Base-by-base conservation (phyloP, 257 asterid species). In the Henckelia pumila region DNA sequence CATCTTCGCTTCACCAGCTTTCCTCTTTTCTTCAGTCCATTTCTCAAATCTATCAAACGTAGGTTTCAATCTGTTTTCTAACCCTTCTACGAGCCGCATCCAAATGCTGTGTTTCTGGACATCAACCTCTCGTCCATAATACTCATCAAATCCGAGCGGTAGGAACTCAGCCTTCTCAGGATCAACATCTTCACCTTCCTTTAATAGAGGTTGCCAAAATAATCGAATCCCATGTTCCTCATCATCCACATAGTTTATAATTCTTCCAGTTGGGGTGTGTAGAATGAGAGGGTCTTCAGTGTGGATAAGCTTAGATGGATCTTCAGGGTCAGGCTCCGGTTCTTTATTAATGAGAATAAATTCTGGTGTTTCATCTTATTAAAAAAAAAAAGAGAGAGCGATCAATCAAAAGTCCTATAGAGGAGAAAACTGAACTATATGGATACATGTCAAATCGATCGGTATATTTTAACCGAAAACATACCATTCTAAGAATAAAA, bases 251-350 rank as follows among this genome's bases (percentile, higher is more conserved):
- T 88, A 88, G 73, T 91, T 84, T 72, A 94, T 94, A 20, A 90
- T 59, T 78, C 92, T 84, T 67, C 99, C 97, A 14, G 95, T 90
- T 50, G 96, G 99, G 21, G 96, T 85, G 64, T 93, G 99, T 64
- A 94, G 68, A 74, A 94, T 91, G 66, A 84, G 77, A 17, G 99
- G 99, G 66, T 94, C 99, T 73, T 88, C 96, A 6, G 75, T 79
- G 70, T 85, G 76, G 59, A 85, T 66, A 24, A 83, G 86, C 64
- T 83, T 75, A n/a, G 95, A 82, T 50, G 99, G 96, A 71, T 94
- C 82, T 67, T 91, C 78, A 5, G 99, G 99, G 82, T 94, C 96
- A 53, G 97, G 93, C 77, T 84, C 87, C 17, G 97, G 97, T 59
- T 91, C 97, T 74, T 86, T 83, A 71, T 88, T 88, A 61, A 90